Evolutionary conservation across 2,329 filamentous ascomycete species (phyloP).

Genomic region (Alternaria solani): DNA sequence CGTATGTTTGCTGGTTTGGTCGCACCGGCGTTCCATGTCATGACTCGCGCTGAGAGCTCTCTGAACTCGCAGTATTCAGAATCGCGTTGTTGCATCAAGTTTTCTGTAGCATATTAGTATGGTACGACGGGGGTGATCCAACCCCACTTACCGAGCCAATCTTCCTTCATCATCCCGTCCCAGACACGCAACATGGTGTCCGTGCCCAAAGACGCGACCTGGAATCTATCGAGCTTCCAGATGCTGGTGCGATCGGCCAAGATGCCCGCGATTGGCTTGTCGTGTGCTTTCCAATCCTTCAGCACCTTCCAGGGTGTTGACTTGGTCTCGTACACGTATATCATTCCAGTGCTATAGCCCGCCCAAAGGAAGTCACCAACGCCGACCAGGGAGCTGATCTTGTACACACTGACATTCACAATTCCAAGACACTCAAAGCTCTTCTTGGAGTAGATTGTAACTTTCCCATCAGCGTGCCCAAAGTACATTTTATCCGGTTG

Average conservation of each 20-base stretch:
- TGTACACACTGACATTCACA: conserved; percentile 89
- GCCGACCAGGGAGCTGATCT: conserved; percentile 86
- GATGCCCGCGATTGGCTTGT: conserved; percentile 80
- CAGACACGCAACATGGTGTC: conserved; percentile 86
- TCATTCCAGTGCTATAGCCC: conserved; percentile 91
- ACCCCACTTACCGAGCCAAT: conserved; percentile 75
- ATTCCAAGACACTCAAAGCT: conserved; percentile 81
- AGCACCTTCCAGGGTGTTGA: conserved; percentile 85
- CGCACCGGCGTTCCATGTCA: conserved; percentile 99
- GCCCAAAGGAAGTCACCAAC: conserved; percentile 89
- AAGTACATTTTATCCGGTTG: conserved; percentile 84
- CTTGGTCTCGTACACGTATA: conserved; percentile 88
- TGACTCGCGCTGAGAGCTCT: conserved; percentile 77
- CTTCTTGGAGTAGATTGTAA: conserved; percentile 85
- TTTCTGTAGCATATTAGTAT: conserved; percentile 61
- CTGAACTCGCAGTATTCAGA: conserved; percentile 85
- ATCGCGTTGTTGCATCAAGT: conserved; percentile 84
- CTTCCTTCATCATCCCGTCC: conserved; percentile 92
- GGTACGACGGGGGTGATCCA: background rate
- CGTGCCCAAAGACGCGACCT: conserved; percentile 85
- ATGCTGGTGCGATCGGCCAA: conserved; percentile 80
- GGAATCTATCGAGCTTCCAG: conserved; percentile 83
- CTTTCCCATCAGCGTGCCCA: conserved; percentile 91
- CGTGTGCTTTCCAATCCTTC: conserved; percentile 95
- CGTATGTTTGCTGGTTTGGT: conserved; percentile 85